Base-by-base conservation (phyloP, 2,329 filamentous ascomycete genomes). In the Paracamarosporium sp. region DNA sequence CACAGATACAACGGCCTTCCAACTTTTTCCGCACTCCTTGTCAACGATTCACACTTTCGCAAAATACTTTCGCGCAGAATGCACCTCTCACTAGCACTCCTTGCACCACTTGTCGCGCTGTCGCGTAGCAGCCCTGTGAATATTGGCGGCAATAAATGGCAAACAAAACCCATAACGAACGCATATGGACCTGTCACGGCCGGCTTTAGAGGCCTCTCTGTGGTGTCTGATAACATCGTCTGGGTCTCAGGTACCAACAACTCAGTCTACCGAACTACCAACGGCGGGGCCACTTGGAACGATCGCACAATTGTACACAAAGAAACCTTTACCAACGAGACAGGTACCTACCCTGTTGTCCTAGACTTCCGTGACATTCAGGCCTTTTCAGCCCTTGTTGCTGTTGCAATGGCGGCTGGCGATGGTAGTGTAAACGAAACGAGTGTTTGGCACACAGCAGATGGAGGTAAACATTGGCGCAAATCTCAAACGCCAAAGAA, bases 221-320 rank as follows among this genome's bases (percentile, higher is more conserved):
- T 48, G 5, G 31, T 48, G 0, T 36, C 46, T 7, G 46, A 48
- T 33, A 22, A 15, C 5, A 36, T 48, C 22, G 20, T 48, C 28
- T 48, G 46, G 46, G 31, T 48, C 31, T 48, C 46, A 12, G 46
- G 46, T 17, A 48, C 46, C 30, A 48, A 38, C 20, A 48, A 48
- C 13, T 48, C 46, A n/a, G 46, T 48, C 46, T 48, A 48, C 20
- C 46, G 22, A 27, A 48, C 46, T 22, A 48, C 20, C 5, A 20
- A 48, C 22, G 46, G 46, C 31, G 46, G 46, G 27, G 20, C 20
- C 13, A 36, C 46, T 15, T 48, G 46, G 46, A 13, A 24, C 25
- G 46, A 48, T 25, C 30, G 20, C 20, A 25, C 20, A 17, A 38
- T 48, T 7, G 22, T 25, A 13, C 46, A 48, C 31, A 38, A 36